phyloP scores from a whole-genome alignment of 345 rosid species.

The Camelina neglecta region DNA sequence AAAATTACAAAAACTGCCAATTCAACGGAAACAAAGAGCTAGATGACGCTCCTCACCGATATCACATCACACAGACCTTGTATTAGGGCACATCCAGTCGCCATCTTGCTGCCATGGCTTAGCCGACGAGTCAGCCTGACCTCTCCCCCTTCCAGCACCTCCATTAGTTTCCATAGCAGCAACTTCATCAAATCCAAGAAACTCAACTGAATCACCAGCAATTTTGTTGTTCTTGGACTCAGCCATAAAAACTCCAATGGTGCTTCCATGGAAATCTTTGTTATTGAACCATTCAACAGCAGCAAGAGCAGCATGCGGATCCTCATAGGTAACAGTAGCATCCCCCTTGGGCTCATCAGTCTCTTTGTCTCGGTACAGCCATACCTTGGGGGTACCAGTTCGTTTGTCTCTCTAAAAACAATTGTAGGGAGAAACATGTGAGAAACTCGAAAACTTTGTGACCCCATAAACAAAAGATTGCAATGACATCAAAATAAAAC shows the following conservation, averaged over 20 bases:
- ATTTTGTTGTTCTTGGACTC: constrained; percentile 71
- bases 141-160: constrained; percentile 75
- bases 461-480: background rate
- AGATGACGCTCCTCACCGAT: constrained; percentile 98
- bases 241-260: constrained; percentile 81
- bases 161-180: constrained; percentile 50
- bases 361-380: constrained; percentile 86
- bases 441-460: constrained; percentile 2
- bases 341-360: constrained; percentile 97
- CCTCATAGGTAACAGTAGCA: constrained; percentile 97
- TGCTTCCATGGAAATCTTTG: constrained; percentile 90
- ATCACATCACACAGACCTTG: constrained; percentile 99
- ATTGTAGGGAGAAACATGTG: background rate
- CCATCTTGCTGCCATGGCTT: constrained; percentile 98
- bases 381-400: constrained; percentile 86
- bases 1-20: background rate
- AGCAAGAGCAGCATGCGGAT: constrained; percentile 95
- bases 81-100: constrained; percentile 98
- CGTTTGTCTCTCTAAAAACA: constrained; percentile 80
- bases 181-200: constrained; percentile 57
- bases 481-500: background rate
- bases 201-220: constrained; percentile 52
- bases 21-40: constrained; percentile 54
- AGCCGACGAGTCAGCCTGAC: constrained; percentile 72
- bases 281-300: constrained; percentile 98